Evolutionary conservation across 306 rosid genomes (phyloP).

Genomic region (Styphnolobium japonicum): DNA sequence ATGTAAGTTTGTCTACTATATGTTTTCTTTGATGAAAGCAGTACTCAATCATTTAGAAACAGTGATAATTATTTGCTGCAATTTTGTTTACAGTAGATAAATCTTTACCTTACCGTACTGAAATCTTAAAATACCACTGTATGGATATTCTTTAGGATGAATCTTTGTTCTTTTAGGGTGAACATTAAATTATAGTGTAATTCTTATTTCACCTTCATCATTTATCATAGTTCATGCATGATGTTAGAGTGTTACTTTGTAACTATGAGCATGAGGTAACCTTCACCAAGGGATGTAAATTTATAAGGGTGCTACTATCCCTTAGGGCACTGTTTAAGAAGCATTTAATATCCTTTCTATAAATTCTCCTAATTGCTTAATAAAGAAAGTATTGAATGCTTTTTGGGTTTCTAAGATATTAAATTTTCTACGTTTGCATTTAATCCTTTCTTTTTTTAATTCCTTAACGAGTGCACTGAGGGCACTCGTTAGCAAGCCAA

Average conservation of each 20-base stretch:
- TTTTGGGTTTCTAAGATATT: no score
- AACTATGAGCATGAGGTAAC: background rate
- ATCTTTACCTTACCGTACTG: background rate
- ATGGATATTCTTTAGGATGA: background rate
- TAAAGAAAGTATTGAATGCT: no score
- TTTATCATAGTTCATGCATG: background rate
- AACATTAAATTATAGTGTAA: background rate
- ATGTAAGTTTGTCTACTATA: slow-evolving; percentile 39
- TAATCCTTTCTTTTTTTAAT: no score
- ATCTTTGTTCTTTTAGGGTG: background rate
- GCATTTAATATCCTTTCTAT: no score
- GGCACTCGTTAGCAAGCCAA: no score
- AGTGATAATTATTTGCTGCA: background rate
- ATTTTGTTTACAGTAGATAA: background rate
- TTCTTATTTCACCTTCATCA: background rate
- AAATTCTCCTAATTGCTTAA: no score
- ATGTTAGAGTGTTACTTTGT: background rate
- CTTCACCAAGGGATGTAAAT: background rate
- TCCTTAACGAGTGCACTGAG: no score
- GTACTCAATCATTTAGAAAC: background rate
- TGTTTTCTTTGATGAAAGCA: background rate
- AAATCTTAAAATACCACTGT: background rate
- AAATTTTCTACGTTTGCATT: no score
- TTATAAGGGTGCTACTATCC: no score
- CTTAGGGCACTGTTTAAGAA: no score